Evolutionary conservation across 208 protist species (phyloP), one percentile per base, ranked within the genome.

Genomic region (Angomonas deanei): DNA sequence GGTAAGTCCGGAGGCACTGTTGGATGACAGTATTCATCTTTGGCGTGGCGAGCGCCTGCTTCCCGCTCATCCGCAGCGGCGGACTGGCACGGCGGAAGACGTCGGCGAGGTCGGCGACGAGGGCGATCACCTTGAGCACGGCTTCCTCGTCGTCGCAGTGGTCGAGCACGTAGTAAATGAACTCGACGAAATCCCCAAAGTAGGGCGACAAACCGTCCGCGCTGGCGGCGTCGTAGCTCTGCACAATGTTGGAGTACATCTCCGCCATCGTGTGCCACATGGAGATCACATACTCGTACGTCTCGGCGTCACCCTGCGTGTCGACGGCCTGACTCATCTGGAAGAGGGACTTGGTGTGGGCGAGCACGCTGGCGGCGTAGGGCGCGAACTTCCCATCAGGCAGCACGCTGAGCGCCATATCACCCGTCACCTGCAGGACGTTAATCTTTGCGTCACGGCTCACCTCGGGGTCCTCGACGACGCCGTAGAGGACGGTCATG

Each of bases 331-430:
- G 70, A 61, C 81, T 92, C 2, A 78, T 78, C 50, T 78, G 57
- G 68, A 88, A 92, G 54, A 92, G 77, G 5, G 61, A 42, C 1
- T 84, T 38, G 2, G 97, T 74, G 55, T 98, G 67, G 27, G 58
- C 47, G 80, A 97, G 85, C 36, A 98, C 83, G 10, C 64, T 57
- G 27, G 54, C 34, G 24, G 98, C 70, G 80, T 97, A 98, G 19
- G 82, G 82, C 33, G 81, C 74, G 67, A 99, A 98, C 17, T 72
- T 56, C n/a, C 49, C 61, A 8, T 80, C 83, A 21, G 74, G 74
- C n/a, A 90, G 77, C 24, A 98, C 88, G 56, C 96, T 93, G 5
- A 99, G 64, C 3, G 97, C 96, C 39, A 99, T 92, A 71, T 99
- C 98, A 31, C 97, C 96, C 52, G 99, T 91, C 76, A 86, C 94